Conservation (phyloP, 495 filamentous ascomycete species). For the Annulohypoxylon moriforme region DNA sequence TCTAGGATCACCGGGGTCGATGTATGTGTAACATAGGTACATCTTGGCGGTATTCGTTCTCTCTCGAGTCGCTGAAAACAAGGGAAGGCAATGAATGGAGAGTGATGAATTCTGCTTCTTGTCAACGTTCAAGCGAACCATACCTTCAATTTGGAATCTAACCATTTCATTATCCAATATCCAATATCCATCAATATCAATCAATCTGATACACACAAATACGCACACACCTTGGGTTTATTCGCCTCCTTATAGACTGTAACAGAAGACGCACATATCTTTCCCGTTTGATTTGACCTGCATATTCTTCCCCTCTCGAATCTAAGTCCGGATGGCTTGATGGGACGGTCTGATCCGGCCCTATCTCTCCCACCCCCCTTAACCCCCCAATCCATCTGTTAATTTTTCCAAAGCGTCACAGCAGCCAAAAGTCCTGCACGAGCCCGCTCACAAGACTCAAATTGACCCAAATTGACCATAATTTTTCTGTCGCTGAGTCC, state of each 20-base stretch:
- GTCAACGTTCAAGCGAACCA: background rate
- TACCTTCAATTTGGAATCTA: background rate
- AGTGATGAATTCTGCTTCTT: background rate
- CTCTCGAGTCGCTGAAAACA: background rate
- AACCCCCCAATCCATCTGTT: slow-evolving; percentile 7
- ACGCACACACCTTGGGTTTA: background rate
- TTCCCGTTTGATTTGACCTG: slow-evolving; percentile 42
- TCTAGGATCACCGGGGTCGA: background rate
- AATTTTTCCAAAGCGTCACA: slow-evolving; percentile 37
- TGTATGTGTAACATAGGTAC: slow-evolving; percentile 10
- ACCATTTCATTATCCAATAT: background rate
- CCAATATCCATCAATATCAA: background rate
- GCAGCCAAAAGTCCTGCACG: slow-evolving; percentile 36
- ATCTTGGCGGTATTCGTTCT: background rate
- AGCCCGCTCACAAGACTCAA: slow-evolving; percentile 25
- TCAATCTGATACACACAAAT: background rate
- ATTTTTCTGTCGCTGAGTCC: slow-evolving; percentile 18
- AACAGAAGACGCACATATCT: slow-evolving; percentile 26
- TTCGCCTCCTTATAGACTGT: slow-evolving; percentile 12
- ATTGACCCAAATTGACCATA: background rate
- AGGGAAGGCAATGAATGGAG: background rate
- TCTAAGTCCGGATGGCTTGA: slow-evolving; percentile 32
- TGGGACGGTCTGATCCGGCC: slow-evolving; percentile 26
- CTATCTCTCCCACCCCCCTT: slow-evolving; percentile 10
- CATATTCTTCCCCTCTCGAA: slow-evolving; percentile 21